These are phyloP conservation scores for Tripterygium wilfordii DNA, from an alignment of 177 flowering plant genomes.

Conservation along the genomic window DNA sequence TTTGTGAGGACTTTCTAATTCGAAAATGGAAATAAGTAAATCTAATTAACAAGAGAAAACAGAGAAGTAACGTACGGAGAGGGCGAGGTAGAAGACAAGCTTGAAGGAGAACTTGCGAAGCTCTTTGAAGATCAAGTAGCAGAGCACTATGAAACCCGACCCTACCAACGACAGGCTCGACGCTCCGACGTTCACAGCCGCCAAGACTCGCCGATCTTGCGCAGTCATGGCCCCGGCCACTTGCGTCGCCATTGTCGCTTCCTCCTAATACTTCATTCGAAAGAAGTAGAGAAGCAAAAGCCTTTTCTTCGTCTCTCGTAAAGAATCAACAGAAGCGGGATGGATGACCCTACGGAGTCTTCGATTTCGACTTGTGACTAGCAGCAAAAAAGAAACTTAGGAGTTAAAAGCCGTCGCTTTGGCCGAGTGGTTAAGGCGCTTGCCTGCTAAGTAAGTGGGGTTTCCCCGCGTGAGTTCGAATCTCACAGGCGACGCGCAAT, in stretches of 20 bases:
- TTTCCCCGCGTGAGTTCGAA: too few relatives aligned
- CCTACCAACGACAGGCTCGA: conserved; percentile 72
- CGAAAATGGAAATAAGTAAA: too few relatives aligned
- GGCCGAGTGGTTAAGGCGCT: too few relatives aligned
- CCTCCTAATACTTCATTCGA: background rate
- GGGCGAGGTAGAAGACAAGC: conserved; percentile 96
- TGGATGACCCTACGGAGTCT: too few relatives aligned
- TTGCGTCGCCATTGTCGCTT: conserved; percentile 11
- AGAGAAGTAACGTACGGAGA: conserved; percentile 44
- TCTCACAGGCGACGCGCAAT: conserved; percentile 96
- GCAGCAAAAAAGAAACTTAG: conserved; percentile 13
- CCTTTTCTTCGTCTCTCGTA: too few relatives aligned
- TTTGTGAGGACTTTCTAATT: too few relatives aligned
- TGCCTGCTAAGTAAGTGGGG: background rate
- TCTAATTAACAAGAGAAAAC: background rate
- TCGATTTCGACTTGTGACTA: too few relatives aligned
- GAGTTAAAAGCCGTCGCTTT: conserved; percentile 94
- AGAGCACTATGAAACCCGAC: conserved; percentile 80
- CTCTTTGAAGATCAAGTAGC: conserved; percentile 83
- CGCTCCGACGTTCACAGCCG: conserved; percentile 60
- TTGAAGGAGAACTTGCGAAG: conserved; percentile 97
- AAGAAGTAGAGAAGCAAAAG: too few relatives aligned
- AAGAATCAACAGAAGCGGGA: too few relatives aligned
- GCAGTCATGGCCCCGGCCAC: conserved; percentile 39
- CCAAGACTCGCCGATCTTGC: conserved; percentile 46